Conservation (phyloP, 1,284 basidiomycete genomes). For the Trichosporon asahii region DNA sequence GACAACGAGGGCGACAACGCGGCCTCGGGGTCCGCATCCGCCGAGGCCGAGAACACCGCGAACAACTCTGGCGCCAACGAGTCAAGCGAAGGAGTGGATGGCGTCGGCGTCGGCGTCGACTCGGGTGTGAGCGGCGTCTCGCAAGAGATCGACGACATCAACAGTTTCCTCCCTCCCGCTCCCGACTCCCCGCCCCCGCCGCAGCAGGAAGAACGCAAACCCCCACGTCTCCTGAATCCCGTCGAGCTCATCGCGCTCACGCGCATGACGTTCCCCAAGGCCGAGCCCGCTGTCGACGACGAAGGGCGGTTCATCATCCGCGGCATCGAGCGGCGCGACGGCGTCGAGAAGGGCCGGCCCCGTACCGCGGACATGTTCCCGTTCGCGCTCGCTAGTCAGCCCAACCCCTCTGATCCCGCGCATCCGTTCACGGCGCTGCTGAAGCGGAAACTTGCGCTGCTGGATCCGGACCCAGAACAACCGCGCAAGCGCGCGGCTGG, state of each 20-base stretch:
- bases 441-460: constrained; percentile 35
- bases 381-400: constrained; percentile 34
- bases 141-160: constrained; percentile 25
- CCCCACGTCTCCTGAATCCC: constrained; percentile 39
- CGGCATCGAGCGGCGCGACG: constrained; percentile 41
- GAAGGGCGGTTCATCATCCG: constrained; percentile 41
- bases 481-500: constrained; percentile 1
- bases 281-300: constrained; percentile 38
- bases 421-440: constrained; percentile 37
- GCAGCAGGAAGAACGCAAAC: background rate
- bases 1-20: background rate
- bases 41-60: background rate
- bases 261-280: constrained; percentile 45
- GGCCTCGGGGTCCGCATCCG: background rate
- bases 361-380: constrained; percentile 42
- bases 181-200: background rate
- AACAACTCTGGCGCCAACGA: background rate
- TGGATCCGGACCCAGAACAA: constrained; percentile 26
- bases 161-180: constrained; percentile 18
- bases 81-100: background rate
- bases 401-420: constrained; percentile 27
- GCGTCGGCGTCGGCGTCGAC: background rate
- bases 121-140: background rate
- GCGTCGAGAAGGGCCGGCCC: constrained; percentile 29
- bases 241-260: constrained; percentile 44